Evolutionary conservation across 768 basidiomycete genomes (phyloP), one percentile per base, ranked within the genome.

Genomic region (Macrocybe gigantea): DNA sequence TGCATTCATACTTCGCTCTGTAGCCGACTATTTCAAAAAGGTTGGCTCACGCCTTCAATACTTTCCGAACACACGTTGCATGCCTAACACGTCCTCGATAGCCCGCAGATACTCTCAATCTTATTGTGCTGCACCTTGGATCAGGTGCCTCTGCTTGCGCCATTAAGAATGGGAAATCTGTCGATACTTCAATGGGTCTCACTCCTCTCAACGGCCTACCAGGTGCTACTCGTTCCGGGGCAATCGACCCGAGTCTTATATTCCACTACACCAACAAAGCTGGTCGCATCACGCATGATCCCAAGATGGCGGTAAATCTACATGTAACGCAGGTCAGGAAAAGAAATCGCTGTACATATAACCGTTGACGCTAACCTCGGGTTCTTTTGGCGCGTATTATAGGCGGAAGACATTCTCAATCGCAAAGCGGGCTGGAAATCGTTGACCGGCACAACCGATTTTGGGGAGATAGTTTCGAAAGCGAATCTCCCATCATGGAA

Each of bases 121-220:
- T 94, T 44, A 90, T 95, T 49, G 73, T 90, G 11, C 72, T 91
- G 31, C 93, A 95, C 63, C 79, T 95, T 47, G 93, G 93, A 5
- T 89, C 88, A n/a, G 93, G 93, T 10, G 93, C 92, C 0, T 90
- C 85, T 10, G 80, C 77, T 10, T 93, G 90, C 62, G 81, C 82
- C 12, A 84, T 95, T 61, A 72, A 74, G 42, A 60, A 71, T 35
- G 93, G 93, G 14, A 67, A 75, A 50, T 89, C 87, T 14, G 72
- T 85, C 53, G 90, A 95, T 64, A 94, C 91, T 1, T 84, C 80
- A 34, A 96, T 96, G 93, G 93, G 92, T 3, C 76, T 96, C 34
- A 93, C 93, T 1, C 93, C 92, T 3, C 65, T 93, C n/a, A 81
- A 82, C 47, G 92, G 92, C 2, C 70, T 95, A 0, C 91, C 93